Percentiles rank a stretch among this genome's conserved stretches.
Conservation (phyloP, 805 yeast genomes). For the Cyberlindnera amylophila region DNA sequence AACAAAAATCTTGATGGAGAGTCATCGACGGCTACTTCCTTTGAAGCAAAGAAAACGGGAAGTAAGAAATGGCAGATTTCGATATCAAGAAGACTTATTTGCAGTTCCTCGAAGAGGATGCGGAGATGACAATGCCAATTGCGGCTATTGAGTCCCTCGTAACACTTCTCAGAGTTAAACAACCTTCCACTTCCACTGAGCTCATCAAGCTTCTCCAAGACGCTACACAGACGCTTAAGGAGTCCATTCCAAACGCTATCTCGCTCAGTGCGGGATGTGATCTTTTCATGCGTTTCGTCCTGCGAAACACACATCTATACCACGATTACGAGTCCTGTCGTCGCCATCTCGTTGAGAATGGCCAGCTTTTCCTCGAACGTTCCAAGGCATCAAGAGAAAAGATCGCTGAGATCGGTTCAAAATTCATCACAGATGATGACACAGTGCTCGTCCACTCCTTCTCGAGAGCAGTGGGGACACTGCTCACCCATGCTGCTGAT, state of each 20-base stretch:
- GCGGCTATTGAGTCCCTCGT: constrained; percentile 97
- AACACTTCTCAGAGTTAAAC: constrained; percentile 72
- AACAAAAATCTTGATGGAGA: not conserved
- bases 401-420: constrained; percentile 83
- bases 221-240: constrained; percentile 71
- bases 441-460: constrained; percentile 84
- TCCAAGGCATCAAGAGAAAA: constrained; percentile 86
- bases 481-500: constrained; percentile 73
- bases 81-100: constrained; percentile 82
- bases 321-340: constrained; percentile 95
- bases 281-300: constrained; percentile 87
- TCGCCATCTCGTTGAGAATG: constrained; percentile 85
- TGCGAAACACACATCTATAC: constrained; percentile 79
- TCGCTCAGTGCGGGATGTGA: constrained; percentile 97
- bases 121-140: constrained; percentile 98
- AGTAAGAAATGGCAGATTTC: constrained; percentile 43
- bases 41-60: too few relatives aligned
- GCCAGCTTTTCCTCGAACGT: constrained; percentile 84
- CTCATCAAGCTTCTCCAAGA: constrained; percentile 75
- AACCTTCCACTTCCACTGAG: constrained; percentile 93
- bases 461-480: constrained; percentile 82
- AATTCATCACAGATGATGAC: constrained; percentile 92
- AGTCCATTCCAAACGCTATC: constrained; percentile 83
- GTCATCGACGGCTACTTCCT: not conserved
- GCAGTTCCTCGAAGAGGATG: constrained; percentile 77